These are phyloP conservation scores for Blastomyces parvus DNA, from an alignment of 2,329 filamentous ascomycete species.

Conservation along the genomic window DNA sequence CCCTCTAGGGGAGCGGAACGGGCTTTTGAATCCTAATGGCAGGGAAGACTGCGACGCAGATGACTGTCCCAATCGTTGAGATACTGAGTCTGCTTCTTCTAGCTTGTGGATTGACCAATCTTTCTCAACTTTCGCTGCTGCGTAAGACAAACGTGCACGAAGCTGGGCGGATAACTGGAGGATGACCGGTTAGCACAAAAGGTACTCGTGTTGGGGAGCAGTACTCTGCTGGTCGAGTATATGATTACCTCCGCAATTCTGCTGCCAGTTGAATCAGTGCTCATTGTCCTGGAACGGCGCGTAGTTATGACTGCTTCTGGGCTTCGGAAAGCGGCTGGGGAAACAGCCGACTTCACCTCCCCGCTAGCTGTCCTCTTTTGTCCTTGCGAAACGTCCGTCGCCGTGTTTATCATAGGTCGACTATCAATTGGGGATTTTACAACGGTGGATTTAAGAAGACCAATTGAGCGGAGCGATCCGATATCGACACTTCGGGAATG, in stretches of 20 bases:
- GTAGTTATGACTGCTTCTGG: constrained; percentile 21
- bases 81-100: constrained; percentile 55
- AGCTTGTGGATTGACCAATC: constrained; percentile 68
- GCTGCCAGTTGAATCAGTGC: constrained; percentile 56
- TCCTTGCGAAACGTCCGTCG: constrained; percentile 24
- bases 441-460: constrained; percentile 14
- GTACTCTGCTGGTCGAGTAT: constrained; percentile 7
- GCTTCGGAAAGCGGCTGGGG: constrained; percentile 21
- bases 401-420: constrained; percentile 11
- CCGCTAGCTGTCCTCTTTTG: constrained; percentile 73
- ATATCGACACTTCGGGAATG: not conserved
- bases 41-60: not conserved
- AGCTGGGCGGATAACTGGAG: constrained; percentile 65
- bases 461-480: constrained; percentile 5
- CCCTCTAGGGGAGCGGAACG: not conserved
- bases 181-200: constrained; percentile 14
- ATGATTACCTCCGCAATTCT: constrained; percentile 72
- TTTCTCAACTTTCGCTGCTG: constrained; percentile 86
- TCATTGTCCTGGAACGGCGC: constrained; percentile 62
- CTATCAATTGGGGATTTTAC: constrained; percentile 13
- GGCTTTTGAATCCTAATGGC: not conserved
- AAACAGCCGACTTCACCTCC: constrained; percentile 49
- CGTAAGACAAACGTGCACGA: constrained; percentile 76
- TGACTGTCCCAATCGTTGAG: not conserved
- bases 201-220: constrained; percentile 4